Evolutionary conservation across 148 eudicot species (phyloP).

Genomic region (Amaranthus palmeri): DNA sequence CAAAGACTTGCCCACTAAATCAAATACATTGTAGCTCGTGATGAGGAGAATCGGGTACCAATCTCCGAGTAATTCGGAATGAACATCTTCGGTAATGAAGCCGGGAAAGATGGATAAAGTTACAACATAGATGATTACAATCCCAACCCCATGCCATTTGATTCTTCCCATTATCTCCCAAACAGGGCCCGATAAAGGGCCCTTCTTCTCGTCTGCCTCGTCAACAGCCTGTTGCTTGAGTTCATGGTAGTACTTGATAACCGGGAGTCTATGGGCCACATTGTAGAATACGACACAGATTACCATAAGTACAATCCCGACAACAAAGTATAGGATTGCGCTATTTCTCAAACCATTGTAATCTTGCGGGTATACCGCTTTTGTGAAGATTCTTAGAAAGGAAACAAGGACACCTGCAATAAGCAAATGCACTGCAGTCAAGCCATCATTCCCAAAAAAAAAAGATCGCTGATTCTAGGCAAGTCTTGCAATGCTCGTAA

Average conservation of each 20-base stretch:
- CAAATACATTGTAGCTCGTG: conserved; percentile 70
- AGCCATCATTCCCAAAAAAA: neutral
- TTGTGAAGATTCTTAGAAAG: conserved; percentile 66
- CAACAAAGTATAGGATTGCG: conserved; percentile 77
- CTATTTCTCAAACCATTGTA: conserved; percentile 66
- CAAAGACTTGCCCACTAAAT: conserved; percentile 73
- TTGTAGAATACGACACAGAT: conserved; percentile 69
- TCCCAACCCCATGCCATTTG: conserved; percentile 72
- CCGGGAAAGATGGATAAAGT: conserved; percentile 91
- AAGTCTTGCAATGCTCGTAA: no score
- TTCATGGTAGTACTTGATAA: conserved; percentile 71
- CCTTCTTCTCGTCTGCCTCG: conserved; percentile 56
- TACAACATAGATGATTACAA: conserved; percentile 58
- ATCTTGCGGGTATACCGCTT: conserved; percentile 82
- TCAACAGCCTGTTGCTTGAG: conserved; percentile 54
- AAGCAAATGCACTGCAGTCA: neutral
- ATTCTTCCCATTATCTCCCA: conserved; percentile 66
- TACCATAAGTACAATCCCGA: conserved; percentile 70
- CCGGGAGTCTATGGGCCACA: conserved; percentile 69
- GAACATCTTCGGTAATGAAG: conserved; percentile 86
- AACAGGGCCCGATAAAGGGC: conserved; percentile 44
- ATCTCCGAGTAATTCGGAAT: conserved; percentile 62
- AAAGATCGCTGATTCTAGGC: neutral
- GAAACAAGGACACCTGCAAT: conserved; percentile 88
- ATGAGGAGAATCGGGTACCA: conserved; percentile 87